A percentile compares a stretch with the other conserved stretches of the same genome.
phyloP scores from a whole-genome alignment of 176 grass and related monocot species.

The Dactylis glomerata region DNA sequence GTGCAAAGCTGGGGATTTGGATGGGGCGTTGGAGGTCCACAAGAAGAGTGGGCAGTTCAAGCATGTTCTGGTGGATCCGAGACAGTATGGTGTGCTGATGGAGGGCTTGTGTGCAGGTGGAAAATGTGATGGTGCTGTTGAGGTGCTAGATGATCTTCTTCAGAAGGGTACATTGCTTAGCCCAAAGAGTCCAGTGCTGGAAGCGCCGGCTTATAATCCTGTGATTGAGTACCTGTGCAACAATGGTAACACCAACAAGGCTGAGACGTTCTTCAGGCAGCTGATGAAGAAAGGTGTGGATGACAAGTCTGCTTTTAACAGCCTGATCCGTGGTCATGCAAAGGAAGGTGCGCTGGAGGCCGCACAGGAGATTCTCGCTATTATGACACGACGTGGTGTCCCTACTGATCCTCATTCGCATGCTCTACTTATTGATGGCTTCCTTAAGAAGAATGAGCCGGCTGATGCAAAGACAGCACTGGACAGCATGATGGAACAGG shows the following conservation, averaged over 20 bases:
- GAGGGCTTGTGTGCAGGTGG: conserved; percentile 66
- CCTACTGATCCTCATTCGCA: conserved; percentile 60
- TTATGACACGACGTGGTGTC: conserved; percentile 67
- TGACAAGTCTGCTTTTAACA: conserved; percentile 79
- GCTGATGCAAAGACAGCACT: conserved; percentile 76
- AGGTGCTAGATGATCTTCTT: conserved; percentile 79
- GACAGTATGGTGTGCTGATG: conserved; percentile 76
- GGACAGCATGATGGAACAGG: conserved; percentile 93
- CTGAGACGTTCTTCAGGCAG: conserved; percentile 88
- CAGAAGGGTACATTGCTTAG: conserved; percentile 61
- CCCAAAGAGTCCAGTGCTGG: conserved; percentile 55
- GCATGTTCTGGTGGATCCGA: conserved; percentile 51
- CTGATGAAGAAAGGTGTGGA: conserved; percentile 97
- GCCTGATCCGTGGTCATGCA: conserved; percentile 74
- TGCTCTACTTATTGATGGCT: conserved; percentile 62
- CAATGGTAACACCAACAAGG: conserved; percentile 68
- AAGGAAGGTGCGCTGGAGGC: conserved; percentile 69
- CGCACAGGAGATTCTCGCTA: conserved; percentile 65
- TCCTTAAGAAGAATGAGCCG: conserved; percentile 70
- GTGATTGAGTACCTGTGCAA: conserved; percentile 81
- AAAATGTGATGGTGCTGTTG: conserved; percentile 52
- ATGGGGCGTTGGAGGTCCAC: conserved; percentile 79
- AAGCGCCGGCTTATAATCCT: conserved; percentile 59
- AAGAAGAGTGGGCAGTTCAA: conserved; percentile 65
- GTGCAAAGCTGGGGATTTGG: conserved; percentile 67